These are phyloP conservation scores for Colletotrichum orbiculare DNA, from an alignment of 2,329 filamentous ascomycete genomes.

Conservation along the genomic window DNA sequence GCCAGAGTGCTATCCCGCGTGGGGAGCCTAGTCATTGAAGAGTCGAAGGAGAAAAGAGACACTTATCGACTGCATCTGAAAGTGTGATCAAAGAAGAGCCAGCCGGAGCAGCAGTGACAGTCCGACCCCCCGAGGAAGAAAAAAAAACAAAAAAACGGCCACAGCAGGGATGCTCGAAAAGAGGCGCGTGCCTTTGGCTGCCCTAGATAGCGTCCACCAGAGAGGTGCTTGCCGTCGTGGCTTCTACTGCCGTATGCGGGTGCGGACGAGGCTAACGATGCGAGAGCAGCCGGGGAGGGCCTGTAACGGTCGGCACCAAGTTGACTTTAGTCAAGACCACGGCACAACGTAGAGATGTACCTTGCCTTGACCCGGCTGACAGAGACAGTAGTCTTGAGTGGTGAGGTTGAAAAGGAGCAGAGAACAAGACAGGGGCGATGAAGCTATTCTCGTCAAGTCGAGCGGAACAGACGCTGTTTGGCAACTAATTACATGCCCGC, in stretches of 20 bases:
- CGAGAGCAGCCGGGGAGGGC: slow-evolving; percentile 15
- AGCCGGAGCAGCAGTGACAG: too few relatives aligned
- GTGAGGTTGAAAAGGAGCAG: background rate
- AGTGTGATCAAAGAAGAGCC: too few relatives aligned
- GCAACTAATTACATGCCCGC: background rate
- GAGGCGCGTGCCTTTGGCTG: background rate
- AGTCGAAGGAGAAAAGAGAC: slow-evolving; percentile 26
- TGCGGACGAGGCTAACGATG: slow-evolving; percentile 32
- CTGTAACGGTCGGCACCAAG: background rate
- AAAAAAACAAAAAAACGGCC: too few relatives aligned
- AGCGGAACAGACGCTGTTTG: too few relatives aligned
- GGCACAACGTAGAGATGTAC: background rate
- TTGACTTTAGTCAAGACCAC: background rate
- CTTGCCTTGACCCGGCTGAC: background rate
- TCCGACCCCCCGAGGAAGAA: too few relatives aligned
- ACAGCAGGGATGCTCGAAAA: too few relatives aligned
- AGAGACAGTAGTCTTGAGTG: background rate
- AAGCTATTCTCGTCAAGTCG: too few relatives aligned
- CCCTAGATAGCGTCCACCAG: slow-evolving; percentile 14
- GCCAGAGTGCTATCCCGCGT: slow-evolving; percentile 26
- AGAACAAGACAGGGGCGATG: background rate
- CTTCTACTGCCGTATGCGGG: slow-evolving; percentile 7
- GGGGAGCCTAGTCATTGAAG: slow-evolving; percentile 5
- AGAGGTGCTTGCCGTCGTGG: slow-evolving; percentile 39
- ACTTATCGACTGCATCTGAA: background rate